phyloP scores from a whole-genome alignment of 2,329 filamentous ascomycete genomes.

The Metarhizium sp. region DNA sequence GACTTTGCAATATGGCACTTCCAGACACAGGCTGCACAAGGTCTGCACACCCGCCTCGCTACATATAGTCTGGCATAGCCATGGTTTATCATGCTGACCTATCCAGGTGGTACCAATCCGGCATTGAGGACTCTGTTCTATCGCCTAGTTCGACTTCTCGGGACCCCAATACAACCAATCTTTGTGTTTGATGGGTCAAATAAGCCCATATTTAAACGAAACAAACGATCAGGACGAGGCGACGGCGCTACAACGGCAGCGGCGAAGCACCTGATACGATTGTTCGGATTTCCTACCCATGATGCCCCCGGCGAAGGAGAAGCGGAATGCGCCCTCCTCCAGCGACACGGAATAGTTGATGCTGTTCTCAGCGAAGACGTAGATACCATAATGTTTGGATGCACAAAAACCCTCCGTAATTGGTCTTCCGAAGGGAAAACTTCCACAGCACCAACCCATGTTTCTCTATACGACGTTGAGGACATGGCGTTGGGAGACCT shows the following conservation, averaged over 20 bases:
- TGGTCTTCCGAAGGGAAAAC: slow-evolving; percentile 66
- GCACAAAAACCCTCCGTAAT: slow-evolving; percentile 65
- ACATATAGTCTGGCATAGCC: neutral
- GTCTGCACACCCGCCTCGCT: slow-evolving; percentile 21
- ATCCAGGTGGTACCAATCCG: slow-evolving; percentile 70
- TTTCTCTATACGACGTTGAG: slow-evolving; percentile 66
- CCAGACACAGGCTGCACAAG: slow-evolving; percentile 76
- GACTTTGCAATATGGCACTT: slow-evolving; percentile 98
- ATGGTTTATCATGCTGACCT: slow-evolving; percentile 2
- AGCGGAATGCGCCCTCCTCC: slow-evolving; percentile 84
- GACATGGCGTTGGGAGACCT: slow-evolving; percentile 38
- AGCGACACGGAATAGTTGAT: slow-evolving; percentile 75
- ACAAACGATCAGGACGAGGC: slow-evolving; percentile 61
- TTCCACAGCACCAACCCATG: slow-evolving; percentile 70
- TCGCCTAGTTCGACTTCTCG: slow-evolving; percentile 68
- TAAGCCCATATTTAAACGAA: slow-evolving; percentile 80
- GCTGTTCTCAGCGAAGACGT: slow-evolving; percentile 94
- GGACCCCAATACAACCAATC: slow-evolving; percentile 71
- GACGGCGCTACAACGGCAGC: slow-evolving; percentile 61
- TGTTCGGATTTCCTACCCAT: slow-evolving; percentile 79
- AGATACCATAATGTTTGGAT: slow-evolving; percentile 96
- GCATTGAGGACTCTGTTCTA: slow-evolving; percentile 90
- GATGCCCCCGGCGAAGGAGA: slow-evolving; percentile 92
- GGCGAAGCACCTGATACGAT: slow-evolving; percentile 71
- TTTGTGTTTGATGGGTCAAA: slow-evolving; percentile 87